Evolutionary conservation across 176 grass and related monocot species (phyloP).

Genomic region (Olyra latifolia): DNA sequence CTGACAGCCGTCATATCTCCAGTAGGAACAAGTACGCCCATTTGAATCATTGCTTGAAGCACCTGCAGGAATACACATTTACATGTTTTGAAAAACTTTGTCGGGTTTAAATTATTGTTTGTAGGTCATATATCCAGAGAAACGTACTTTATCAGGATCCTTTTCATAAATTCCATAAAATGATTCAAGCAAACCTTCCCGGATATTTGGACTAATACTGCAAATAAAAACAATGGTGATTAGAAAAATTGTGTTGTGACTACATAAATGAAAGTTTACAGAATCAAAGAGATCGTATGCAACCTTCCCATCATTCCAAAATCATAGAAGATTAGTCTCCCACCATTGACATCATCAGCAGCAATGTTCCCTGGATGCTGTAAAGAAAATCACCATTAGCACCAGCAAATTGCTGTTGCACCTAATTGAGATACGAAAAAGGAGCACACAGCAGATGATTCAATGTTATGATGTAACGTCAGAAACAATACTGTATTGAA

Average conservation of each 20-base stretch:
- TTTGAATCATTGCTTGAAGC: slow-evolving; percentile 91
- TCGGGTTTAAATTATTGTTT: slow-evolving; percentile 13
- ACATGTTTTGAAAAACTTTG: slow-evolving; percentile 21
- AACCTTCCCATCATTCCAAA: slow-evolving; percentile 99
- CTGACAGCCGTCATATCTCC: slow-evolving; percentile 99
- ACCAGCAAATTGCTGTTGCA: not conserved
- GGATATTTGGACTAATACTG: slow-evolving; percentile 95
- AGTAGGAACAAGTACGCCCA: slow-evolving; percentile 99
- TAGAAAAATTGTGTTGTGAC: slow-evolving; percentile 15
- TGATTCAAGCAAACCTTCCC: slow-evolving; percentile 85
- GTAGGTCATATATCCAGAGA: slow-evolving; percentile 20
- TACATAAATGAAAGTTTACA: slow-evolving; percentile 28
- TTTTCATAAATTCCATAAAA: slow-evolving; percentile 99
- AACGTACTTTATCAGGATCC: slow-evolving; percentile 87
- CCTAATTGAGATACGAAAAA: slow-evolving; percentile 19
- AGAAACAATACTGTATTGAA: slow-evolving; percentile 13
- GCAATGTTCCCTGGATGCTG: slow-evolving; percentile 99
- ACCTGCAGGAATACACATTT: slow-evolving; percentile 55
- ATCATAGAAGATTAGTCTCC: slow-evolving; percentile 99
- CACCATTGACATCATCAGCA: slow-evolving; percentile 96
- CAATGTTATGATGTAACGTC: not conserved
- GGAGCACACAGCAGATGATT: slow-evolving; percentile 14
- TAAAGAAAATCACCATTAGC: slow-evolving; percentile 28
- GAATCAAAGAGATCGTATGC: not conserved
- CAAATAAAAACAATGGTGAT: slow-evolving; percentile 30